phyloP scores from a whole-genome alignment of 2,329 filamentous ascomycete species.

The Dothidotthia symphoricarpi region DNA sequence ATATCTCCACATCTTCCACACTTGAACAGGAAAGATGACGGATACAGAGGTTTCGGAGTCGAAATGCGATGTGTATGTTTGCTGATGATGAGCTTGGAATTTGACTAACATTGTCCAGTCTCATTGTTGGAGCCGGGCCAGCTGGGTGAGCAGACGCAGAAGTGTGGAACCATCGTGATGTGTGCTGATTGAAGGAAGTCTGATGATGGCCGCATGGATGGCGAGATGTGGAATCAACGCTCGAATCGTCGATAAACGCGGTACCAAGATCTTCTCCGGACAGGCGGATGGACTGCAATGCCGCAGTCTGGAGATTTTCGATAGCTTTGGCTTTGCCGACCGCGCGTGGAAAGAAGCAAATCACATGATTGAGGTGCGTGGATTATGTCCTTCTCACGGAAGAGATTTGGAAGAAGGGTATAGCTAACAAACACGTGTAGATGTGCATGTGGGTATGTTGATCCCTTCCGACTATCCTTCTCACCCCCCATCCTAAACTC shows the following conservation, averaged over 20 bases:
- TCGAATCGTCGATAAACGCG: slow-evolving; percentile 45
- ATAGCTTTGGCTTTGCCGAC: slow-evolving; percentile 67
- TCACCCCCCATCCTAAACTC: background rate
- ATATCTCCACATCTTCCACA: too few species aligned
- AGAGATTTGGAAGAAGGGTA: background rate
- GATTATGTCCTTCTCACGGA: slow-evolving; percentile 46
- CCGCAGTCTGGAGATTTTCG: slow-evolving; percentile 47
- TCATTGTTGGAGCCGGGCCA: slow-evolving; percentile 43
- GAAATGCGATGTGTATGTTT: slow-evolving; percentile 39
- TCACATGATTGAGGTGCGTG: slow-evolving; percentile 63
- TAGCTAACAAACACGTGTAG: slow-evolving; percentile 14
- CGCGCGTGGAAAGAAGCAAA: slow-evolving; percentile 65
- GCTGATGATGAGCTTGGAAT: too few species aligned
- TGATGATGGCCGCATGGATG: slow-evolving; percentile 46
- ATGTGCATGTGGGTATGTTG: slow-evolving; percentile 42
- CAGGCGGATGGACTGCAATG: slow-evolving; percentile 46
- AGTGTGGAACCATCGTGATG: background rate
- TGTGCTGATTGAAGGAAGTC: slow-evolving; percentile 10
- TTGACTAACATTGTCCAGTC: slow-evolving; percentile 15
- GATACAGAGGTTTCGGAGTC: slow-evolving; percentile 23
- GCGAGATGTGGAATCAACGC: slow-evolving; percentile 42
- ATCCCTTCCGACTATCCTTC: background rate
- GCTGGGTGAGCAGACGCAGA: slow-evolving; percentile 31
- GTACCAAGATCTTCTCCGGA: slow-evolving; percentile 43
- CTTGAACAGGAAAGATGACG: slow-evolving; percentile 17